phyloP scores from a whole-genome alignment of 2,329 filamentous ascomycete genomes.

The Aspergillus fijiensis region DNA sequence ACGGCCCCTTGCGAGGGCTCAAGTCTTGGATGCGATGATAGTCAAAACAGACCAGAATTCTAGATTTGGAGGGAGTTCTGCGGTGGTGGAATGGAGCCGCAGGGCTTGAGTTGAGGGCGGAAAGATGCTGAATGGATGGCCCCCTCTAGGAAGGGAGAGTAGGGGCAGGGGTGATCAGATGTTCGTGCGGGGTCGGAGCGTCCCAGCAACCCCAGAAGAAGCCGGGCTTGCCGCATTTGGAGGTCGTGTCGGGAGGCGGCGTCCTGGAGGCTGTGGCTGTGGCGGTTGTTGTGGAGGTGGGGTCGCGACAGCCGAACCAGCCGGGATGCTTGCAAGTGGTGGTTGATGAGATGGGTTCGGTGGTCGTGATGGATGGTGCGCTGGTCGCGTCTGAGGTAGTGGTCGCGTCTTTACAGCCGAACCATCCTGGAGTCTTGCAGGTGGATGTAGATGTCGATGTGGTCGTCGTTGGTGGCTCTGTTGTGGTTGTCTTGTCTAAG shows the following conservation, averaged over 20 bases:
- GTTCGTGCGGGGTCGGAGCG: slow-evolving; percentile 30
- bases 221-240: slow-evolving; percentile 53
- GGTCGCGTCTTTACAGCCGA: slow-evolving; percentile 44
- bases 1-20: not conserved
- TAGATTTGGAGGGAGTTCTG: not conserved
- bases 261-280: slow-evolving; percentile 15
- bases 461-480: slow-evolving; percentile 34
- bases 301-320: slow-evolving; percentile 39
- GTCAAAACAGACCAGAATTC: not conserved
- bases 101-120: not conserved
- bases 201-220: slow-evolving; percentile 58
- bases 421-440: slow-evolving; percentile 46
- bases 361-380: slow-evolving; percentile 19
- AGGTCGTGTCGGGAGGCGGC: slow-evolving; percentile 17
- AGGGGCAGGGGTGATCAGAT: slow-evolving; percentile 33
- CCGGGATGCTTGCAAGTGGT: slow-evolving; percentile 30
- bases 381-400: slow-evolving; percentile 25
- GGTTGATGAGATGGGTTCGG: slow-evolving; percentile 18
- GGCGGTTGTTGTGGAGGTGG: slow-evolving; percentile 6
- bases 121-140: not conserved
- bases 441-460: slow-evolving; percentile 37
- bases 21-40: not conserved
- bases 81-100: not conserved
- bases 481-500: slow-evolving; percentile 51
- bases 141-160: not conserved